Percentiles rank a stretch among this genome's conserved stretches.
phyloP scores from a whole-genome alignment of 441 rosid genomes.

The Gossypium aridum region DNA sequence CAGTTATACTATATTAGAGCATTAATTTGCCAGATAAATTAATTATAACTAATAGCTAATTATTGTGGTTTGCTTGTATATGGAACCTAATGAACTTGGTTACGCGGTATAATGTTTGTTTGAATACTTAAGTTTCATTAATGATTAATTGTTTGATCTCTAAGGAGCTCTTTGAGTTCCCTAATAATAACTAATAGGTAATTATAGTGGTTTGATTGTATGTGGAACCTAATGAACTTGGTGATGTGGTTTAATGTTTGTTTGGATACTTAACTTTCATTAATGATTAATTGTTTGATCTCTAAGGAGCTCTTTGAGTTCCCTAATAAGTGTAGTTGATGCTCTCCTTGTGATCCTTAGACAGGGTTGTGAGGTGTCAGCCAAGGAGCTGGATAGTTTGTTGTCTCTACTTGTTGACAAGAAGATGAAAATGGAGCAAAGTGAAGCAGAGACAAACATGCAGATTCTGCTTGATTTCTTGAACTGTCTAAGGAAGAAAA shows the following conservation, averaged over 20 bases:
- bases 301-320: background rate
- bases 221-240: background rate
- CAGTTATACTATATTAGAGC: conserved; percentile 13
- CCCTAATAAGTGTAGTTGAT: background rate
- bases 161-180: background rate
- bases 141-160: background rate
- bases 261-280: background rate
- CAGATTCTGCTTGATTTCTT: conserved; percentile 41
- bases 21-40: background rate
- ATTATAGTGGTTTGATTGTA: background rate
- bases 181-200: background rate
- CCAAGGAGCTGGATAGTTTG: conserved; percentile 37
- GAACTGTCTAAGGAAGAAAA: conserved; percentile 35
- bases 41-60: background rate
- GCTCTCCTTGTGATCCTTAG: conserved; percentile 24
- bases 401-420: conserved; percentile 30
- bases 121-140: background rate
- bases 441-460: conserved; percentile 40
- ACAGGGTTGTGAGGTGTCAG: conserved; percentile 42
- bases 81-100: background rate
- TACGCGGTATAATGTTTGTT: background rate
- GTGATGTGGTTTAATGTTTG: background rate
- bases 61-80: background rate
- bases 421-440: conserved; percentile 40
- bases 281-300: background rate